Percentiles rank a stretch among this genome's conserved stretches.
These are phyloP conservation scores for Piloderma croceum DNA, from an alignment of 768 basidiomycete genomes.

Conservation along the genomic window DNA sequence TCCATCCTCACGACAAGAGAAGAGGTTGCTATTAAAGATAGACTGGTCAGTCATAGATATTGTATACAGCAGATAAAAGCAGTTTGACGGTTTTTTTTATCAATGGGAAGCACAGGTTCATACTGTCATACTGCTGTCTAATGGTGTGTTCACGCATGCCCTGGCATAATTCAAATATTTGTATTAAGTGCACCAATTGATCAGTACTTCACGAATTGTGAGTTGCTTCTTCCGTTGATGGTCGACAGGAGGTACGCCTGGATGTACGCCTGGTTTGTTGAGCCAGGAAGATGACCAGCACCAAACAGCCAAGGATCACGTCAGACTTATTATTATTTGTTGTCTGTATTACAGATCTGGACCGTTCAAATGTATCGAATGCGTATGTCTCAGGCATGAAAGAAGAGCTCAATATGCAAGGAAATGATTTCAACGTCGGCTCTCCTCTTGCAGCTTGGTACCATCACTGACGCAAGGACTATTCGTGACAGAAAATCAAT, in stretches of 20 bases:
- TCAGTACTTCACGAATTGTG: conserved; percentile 66
- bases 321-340: no score
- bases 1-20: conserved; percentile 39
- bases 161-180: conserved; percentile 6
- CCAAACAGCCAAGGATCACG: no score
- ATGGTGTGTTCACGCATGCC: conserved; percentile 37
- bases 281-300: no score
- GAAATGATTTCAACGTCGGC: conserved; percentile 55
- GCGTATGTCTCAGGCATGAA: conserved; percentile 80
- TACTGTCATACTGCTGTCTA: conserved; percentile 65
- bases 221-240: conserved; percentile 13
- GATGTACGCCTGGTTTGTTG: no score
- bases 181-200: conserved; percentile 3
- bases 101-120: no score
- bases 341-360: conserved; percentile 41
- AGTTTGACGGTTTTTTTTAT: no score
- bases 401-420: conserved; percentile 61
- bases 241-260: no score
- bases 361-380: conserved; percentile 64
- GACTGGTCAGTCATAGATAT: conserved; percentile 12
- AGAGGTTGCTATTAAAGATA: conserved; percentile 49
- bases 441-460: no score
- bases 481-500: conserved; percentile 48
- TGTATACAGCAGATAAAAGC: no score
- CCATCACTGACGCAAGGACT: no score